These are phyloP conservation scores for Puya raimondii DNA, from an alignment of 176 grass and related monocot species.

Conservation along the genomic window DNA sequence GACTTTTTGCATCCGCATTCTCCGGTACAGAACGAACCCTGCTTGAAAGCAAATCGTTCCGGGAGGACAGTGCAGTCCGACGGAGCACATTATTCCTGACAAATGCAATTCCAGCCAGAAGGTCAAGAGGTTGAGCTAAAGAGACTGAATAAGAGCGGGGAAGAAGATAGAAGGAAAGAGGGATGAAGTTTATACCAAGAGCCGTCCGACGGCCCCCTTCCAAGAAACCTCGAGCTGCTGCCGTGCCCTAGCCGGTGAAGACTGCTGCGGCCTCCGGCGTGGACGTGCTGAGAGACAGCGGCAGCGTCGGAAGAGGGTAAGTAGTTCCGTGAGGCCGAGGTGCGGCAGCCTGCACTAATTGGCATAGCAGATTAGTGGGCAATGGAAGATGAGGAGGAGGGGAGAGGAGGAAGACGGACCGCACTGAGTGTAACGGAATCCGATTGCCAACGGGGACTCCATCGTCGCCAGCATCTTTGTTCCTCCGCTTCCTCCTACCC, in stretches of 20 bases:
- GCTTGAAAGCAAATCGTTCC: background rate
- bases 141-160: background rate
- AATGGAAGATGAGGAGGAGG: background rate
- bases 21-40: slow-evolving; percentile 29
- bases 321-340: background rate
- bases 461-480: background rate
- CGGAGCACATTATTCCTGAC: background rate
- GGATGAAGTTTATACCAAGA: background rate
- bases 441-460: background rate
- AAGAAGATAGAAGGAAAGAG: background rate
- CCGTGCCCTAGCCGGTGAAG: background rate
- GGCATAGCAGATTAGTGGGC: background rate
- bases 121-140: background rate
- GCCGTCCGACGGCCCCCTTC: background rate
- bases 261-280: background rate
- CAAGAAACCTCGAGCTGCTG: background rate
- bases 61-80: background rate
- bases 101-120: background rate
- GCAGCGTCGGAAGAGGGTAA: background rate
- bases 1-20: slow-evolving; percentile 21
- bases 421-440: background rate
- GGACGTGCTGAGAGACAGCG: background rate
- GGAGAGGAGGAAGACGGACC: background rate
- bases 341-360: background rate
- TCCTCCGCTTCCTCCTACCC: background rate